Evolutionary conservation across 129 eudicot genomes (phyloP), one percentile per base, ranked within the genome.

Genomic region (Lactuca saligna): DNA sequence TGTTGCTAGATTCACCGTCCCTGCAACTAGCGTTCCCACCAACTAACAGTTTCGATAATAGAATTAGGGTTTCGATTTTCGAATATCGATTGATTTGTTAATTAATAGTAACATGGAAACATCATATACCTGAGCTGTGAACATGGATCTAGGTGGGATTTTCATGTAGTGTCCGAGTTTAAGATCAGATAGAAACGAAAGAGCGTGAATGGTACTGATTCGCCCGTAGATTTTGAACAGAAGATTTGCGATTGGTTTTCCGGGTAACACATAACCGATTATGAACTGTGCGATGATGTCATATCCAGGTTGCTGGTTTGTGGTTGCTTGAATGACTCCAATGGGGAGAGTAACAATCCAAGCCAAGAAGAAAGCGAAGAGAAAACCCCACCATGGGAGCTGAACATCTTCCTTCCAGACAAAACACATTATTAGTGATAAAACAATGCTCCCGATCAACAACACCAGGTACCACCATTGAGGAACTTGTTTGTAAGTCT

Each of bases 351-450:
- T 88, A 66, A 92, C 96, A 14, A 89, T 44, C 72, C 76, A 89
- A 72, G 98, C 98, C 59, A 93, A 74, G 33, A 50, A 84, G 69
- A 93, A 93, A 1, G 97, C 98, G 13, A 93, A 89, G 54, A 93
- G 88, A 84, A 93, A 61, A 7, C 95, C 98, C 98, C 97, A 89
- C 97, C 98, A 93, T 1, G 92, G 98, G 33, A 93, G 87, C 80
- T 93, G 98, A 68, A 93, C 92, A 16, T 89, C 92, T 17, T 87
- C 86, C 64, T 89, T 85, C 84, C 93, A 92, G 20, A 86, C 87
- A 37, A 92, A 92, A 25, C 86, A 73, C 98, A 89, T 84, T 50
- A 87, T 12, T 3, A 89, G 71, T 7, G 99, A 89, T 17, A 93
- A 61, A 34, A 34, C 90, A 0, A 85, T 74, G 82, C 99, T 93